Conservation (phyloP, 306 rosid genomes). For the Arachis stenosperma region DNA sequence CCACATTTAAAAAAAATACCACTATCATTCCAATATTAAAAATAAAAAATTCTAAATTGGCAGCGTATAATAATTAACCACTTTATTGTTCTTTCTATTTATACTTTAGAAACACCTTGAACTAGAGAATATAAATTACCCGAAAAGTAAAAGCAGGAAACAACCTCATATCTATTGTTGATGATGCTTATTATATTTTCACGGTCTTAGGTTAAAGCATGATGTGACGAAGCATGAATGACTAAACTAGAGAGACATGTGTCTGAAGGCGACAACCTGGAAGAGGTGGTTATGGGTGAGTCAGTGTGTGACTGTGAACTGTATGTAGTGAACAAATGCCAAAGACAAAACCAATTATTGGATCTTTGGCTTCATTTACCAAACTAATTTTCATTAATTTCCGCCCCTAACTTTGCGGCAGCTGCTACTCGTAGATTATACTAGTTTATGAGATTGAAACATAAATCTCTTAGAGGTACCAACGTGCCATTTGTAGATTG, state of each 20-base stretch:
- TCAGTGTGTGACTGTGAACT: background rate
- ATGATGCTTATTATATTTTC: background rate
- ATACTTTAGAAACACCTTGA: too few relatives aligned
- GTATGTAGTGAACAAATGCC: slow-evolving; percentile 26
- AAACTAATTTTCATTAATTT: slow-evolving; percentile 19
- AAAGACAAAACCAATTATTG: slow-evolving; percentile 47
- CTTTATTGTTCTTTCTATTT: too few relatives aligned
- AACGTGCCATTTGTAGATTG: slow-evolving; percentile 24
- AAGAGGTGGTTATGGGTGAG: slow-evolving; percentile 24
- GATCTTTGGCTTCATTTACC: slow-evolving; percentile 49
- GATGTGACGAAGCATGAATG: slow-evolving; percentile 50
- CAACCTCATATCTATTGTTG: too few relatives aligned
- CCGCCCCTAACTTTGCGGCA: slow-evolving; percentile 46
- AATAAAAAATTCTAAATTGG: too few relatives aligned
- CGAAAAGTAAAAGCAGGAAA: too few relatives aligned
- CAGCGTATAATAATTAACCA: too few relatives aligned
- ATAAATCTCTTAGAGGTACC: background rate
- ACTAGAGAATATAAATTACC: too few relatives aligned
- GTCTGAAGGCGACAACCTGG: slow-evolving; percentile 40
- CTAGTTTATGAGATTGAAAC: background rate
- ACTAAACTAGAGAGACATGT: slow-evolving; percentile 37
- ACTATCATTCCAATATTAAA: too few relatives aligned
- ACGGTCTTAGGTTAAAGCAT: slow-evolving; percentile 1
- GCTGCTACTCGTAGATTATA: slow-evolving; percentile 2
- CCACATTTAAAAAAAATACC: too few relatives aligned